These are phyloP conservation scores for Omphalea diandra DNA, from an alignment of 441 rosid genomes.

Conservation along the genomic window DNA sequence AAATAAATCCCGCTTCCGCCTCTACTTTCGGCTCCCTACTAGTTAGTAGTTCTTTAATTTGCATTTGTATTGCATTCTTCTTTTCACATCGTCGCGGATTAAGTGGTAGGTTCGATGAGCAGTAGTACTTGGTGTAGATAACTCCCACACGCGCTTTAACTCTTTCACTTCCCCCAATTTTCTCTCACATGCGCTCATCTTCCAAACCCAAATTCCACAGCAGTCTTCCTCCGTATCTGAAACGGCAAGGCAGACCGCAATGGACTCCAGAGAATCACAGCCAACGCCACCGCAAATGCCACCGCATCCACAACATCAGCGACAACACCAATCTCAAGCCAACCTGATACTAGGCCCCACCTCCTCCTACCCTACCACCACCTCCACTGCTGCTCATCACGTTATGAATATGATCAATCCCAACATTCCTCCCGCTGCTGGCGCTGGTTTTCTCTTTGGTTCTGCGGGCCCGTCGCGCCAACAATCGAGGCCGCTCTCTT, in stretches of 20 bases:
- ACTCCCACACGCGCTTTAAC: background rate
- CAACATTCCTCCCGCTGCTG: slow-evolving; percentile 24
- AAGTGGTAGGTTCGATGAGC: slow-evolving; percentile 10
- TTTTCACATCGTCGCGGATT: too few species aligned
- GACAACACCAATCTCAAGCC: too few species aligned
- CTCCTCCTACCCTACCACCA: slow-evolving; percentile 31
- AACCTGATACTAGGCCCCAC: slow-evolving; percentile 42
- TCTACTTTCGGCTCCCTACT: too few species aligned
- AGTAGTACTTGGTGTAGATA: background rate
- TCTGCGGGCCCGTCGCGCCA: slow-evolving; percentile 33
- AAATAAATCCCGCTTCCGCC: too few species aligned
- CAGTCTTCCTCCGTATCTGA: background rate
- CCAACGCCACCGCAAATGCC: too few species aligned
- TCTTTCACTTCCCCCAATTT: background rate
- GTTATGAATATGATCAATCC: slow-evolving; percentile 33
- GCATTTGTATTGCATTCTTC: too few species aligned
- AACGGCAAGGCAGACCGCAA: background rate
- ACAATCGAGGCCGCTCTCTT: slow-evolving; percentile 43
- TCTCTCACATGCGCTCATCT: background rate
- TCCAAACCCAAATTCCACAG: slow-evolving; percentile 6
- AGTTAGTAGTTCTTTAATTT: too few species aligned
- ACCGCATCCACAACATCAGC: slow-evolving; percentile 38
- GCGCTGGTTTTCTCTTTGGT: slow-evolving; percentile 36
- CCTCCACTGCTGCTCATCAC: slow-evolving; percentile 20
- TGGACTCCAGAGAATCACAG: slow-evolving; percentile 69